Base-by-base conservation (phyloP, 805 yeast species). In the Hyphopichia homilentoma region DNA sequence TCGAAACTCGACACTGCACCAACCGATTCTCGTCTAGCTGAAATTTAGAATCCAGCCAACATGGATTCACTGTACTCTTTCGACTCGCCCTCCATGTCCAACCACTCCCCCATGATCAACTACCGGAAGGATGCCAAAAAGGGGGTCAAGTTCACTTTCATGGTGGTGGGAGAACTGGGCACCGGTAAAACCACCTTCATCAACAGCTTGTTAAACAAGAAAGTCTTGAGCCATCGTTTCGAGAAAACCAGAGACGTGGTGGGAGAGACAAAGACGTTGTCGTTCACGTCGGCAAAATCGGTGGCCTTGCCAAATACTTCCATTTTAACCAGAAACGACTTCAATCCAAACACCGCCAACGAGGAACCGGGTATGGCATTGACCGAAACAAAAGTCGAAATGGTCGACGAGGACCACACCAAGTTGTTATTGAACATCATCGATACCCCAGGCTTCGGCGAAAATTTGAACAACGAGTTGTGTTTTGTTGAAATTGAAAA, bases 371-470 rank as follows among this genome's bases (percentile, higher is more conserved):
- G 90, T 2, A 77, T 83, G 35, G 79, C 88, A 6, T 74, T 84
- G 43, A 81, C 89, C 3, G 82, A 77, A 44, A 75, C 81, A 5
- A 66, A 67, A 14, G 68, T 79, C 17, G 85, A 80, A 46, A 67
- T 80, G 29, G 48, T 80, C 21, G 75, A 80, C 50, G 84, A 79
- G 26, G 76, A 71, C 16, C 75, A 74, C 37, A 62, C 75, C 9
- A 74, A 72, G 44, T 58, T 80, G 43, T 57, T 70, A 24, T 61
- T 85, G 42, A 76, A 77, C 41, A 65, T 82, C 29, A 73, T 82
- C 30, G 81, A 81, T 48, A 72, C 90, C 4, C 84, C 86, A 14
- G 93, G 90, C 1, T 78, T 82, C 48, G 93, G 90, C 26, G 89
- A 82, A 47, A 79, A 76, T 50, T 67, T 84, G 44, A 79, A 84